Conservation (phyloP, 2,329 filamentous ascomycete genomes). For the Nigrospora sphaerica region DNA sequence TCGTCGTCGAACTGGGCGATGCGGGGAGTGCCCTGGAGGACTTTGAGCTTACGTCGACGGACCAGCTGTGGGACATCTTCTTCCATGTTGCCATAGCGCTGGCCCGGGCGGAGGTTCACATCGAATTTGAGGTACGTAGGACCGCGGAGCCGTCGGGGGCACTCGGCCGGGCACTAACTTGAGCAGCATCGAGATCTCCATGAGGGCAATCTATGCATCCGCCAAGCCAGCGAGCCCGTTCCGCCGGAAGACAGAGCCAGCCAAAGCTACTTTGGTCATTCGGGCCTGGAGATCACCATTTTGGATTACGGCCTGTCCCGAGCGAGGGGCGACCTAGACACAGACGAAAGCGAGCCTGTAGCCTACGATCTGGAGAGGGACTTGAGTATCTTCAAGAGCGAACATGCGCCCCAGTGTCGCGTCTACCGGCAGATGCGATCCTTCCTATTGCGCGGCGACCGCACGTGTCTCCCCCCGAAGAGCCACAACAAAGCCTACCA, state of each 20-base stretch:
- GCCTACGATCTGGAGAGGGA: constrained; percentile 56
- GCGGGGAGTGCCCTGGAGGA: constrained; percentile 55
- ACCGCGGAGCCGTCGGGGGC: not conserved
- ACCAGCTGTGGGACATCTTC: constrained; percentile 58
- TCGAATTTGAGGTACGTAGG: constrained; percentile 49
- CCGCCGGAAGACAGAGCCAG: constrained; percentile 21
- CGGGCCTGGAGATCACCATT: constrained; percentile 56
- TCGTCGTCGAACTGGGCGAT: constrained; percentile 58
- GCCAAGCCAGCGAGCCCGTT: constrained; percentile 28
- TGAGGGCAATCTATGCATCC: constrained; percentile 57
- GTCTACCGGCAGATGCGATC: constrained; percentile 59
- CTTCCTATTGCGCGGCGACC: constrained; percentile 44
- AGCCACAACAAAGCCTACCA: constrained; percentile 41
- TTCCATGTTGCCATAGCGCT: constrained; percentile 53
- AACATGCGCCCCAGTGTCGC: constrained; percentile 51
- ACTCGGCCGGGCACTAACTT: not conserved
- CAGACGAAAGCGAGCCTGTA: constrained; percentile 29
- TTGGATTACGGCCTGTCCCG: constrained; percentile 60
- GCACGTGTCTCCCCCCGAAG: constrained; percentile 39
- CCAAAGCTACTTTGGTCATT: constrained; percentile 44
- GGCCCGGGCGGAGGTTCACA: constrained; percentile 49
- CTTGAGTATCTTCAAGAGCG: constrained; percentile 52
- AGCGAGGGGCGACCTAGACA: constrained; percentile 33
- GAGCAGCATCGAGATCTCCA: constrained; percentile 56
- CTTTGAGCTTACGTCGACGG: constrained; percentile 37